A percentile compares a stretch with the other conserved stretches of the same genome.
Conservation (phyloP, 1,139 yeast species). For the Pichia sp. region DNA sequence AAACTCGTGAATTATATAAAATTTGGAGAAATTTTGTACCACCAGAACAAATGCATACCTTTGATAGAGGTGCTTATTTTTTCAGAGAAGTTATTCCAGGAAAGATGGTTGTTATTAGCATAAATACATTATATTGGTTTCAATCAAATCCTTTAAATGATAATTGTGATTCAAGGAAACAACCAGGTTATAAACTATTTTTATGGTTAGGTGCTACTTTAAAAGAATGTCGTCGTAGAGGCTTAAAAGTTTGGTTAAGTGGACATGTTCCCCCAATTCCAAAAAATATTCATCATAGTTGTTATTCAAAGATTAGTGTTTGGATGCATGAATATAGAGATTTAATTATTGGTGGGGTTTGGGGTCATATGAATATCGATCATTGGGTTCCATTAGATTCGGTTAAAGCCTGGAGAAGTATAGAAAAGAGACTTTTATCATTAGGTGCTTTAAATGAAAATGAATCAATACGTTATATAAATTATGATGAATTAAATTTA, state of each 20-base stretch:
- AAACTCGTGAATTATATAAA: constrained; percentile 66
- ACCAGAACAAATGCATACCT: constrained; percentile 66
- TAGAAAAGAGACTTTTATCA: constrained; percentile 26
- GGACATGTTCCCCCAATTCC: constrained; percentile 88
- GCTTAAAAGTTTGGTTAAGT: constrained; percentile 77
- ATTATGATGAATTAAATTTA: constrained; percentile 18
- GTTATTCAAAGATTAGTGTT: constrained; percentile 64
- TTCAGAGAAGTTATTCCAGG: constrained; percentile 73
- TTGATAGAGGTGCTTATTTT: constrained; percentile 68
- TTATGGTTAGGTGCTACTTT: constrained; percentile 74
- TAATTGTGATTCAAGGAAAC: constrained; percentile 61
- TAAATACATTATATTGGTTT: constrained; percentile 71
- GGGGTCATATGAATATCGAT: constrained; percentile 86
- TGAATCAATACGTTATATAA: constrained; percentile 10
- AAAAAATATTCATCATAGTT: constrained; percentile 65
- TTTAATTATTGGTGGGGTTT: constrained; percentile 73
- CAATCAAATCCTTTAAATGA: constrained; percentile 78
- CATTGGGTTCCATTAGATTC: constrained; percentile 78
- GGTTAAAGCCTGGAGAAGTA: constrained; percentile 55
- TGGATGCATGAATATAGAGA: constrained; percentile 83
- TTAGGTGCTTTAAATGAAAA: constrained; percentile 16
- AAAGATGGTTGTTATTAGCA: constrained; percentile 67
- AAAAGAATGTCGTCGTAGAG: constrained; percentile 65
- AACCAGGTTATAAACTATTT: constrained; percentile 74
- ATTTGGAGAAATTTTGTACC: constrained; percentile 78